Evolutionary conservation across 2,329 filamentous ascomycete species (phyloP), one percentile per base, ranked within the genome.

Genomic region (Hymenoscyphus salicellus): DNA sequence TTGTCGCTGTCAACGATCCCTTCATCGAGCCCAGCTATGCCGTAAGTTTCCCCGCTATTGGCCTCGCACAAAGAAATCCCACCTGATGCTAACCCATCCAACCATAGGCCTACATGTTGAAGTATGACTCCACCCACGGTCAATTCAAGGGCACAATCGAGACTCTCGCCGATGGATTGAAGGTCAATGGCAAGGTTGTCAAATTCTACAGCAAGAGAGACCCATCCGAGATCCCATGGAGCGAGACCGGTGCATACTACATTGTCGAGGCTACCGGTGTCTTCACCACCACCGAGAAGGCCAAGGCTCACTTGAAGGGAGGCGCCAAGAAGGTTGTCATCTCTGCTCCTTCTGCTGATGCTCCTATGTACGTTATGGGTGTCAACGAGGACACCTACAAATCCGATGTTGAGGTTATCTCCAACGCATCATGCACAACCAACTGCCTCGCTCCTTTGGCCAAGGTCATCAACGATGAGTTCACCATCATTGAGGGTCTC

Each of bases 281-380:
- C 79, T 98, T 98, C 91, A 98, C 94, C 86, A 97, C 93, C 84
- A 93, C 84, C 76, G 94, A 97, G 71, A 97, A 97, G 91, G 94
- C 94, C 79, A 87, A 86, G 77, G 91, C 91, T 75, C 94, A 98
- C 84, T 89, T 98, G 84, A 89, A 91, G 83, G 94, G 93, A 79
- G 94, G 94, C 81, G 94, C 94, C 81, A 97, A 97, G 92, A 96
- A 96, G 89, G 94, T 93, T 81, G 83, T 93, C 85, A 93, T 94
- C 86, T 95, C 91, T 74, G 91, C 92, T 77, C 92, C 92, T 76
- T 96, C 92, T 69, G 90, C 91, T 73, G 95, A 99, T 84, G 95
- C 95, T 78, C 94, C 94, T 79, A 99, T 99, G 95, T 99, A 96
- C 88, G 95, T 99, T 79, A 96, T 97, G 89, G 95, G 95, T 80